Conservation (phyloP, 2,329 filamentous ascomycete genomes). For the Plenodomus tracheiphilus region DNA sequence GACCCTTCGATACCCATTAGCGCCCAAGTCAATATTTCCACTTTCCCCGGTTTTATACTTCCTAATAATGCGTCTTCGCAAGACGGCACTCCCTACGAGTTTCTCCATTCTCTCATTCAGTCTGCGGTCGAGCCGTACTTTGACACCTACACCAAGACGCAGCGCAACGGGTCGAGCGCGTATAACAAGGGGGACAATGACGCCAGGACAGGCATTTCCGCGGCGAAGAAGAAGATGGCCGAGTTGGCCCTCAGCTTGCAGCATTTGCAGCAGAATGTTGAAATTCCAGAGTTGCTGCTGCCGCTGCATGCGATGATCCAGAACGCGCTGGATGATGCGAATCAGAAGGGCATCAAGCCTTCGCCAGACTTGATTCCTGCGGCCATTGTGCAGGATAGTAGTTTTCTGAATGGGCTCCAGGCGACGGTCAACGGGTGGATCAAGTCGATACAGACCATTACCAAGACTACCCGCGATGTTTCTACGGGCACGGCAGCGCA, state of each 20-base stretch:
- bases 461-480: constrained; percentile 88
- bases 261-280: constrained; percentile 95
- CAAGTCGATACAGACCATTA: constrained; percentile 95
- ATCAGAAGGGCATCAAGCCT: constrained; percentile 66
- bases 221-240: constrained; percentile 96
- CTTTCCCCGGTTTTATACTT: constrained; percentile 79
- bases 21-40: constrained; percentile 89
- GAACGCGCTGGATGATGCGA: constrained; percentile 77
- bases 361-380: constrained; percentile 77
- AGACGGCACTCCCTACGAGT: constrained; percentile 84
- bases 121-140: constrained; percentile 94
- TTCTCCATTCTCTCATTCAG: constrained; percentile 88
- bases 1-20: constrained; percentile 80
- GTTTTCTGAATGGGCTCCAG: constrained; percentile 91
- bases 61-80: constrained; percentile 70
- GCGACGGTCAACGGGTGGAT: constrained; percentile 97
- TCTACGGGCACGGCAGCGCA: constrained; percentile 81
- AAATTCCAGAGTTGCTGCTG: constrained; percentile 90
- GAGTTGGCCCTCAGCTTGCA: constrained; percentile 89
- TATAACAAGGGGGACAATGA: constrained; percentile 83
- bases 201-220: constrained; percentile 89
- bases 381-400: constrained; percentile 80
- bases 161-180: constrained; percentile 41
- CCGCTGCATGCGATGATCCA: constrained; percentile 89
- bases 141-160: constrained; percentile 85